Evolutionary conservation across 1,284 basidiomycete genomes (phyloP).

Genomic region (Cutaneotrichosporon spelunceum): DNA sequence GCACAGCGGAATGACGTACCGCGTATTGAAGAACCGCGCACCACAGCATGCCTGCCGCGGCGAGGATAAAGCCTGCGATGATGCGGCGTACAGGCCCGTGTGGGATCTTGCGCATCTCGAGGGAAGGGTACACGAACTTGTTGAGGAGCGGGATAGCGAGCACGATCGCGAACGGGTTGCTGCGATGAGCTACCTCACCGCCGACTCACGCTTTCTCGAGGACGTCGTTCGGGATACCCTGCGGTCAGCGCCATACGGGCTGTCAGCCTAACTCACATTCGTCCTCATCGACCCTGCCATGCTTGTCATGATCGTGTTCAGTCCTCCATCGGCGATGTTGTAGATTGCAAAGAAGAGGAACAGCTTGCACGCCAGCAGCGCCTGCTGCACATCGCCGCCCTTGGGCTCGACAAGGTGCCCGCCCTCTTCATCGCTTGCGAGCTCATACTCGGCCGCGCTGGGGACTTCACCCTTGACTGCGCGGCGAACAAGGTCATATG

Average conservation of each 20-base stretch:
- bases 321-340: conserved; percentile 47
- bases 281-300: conserved; percentile 52
- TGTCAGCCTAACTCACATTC: conserved; percentile 24
- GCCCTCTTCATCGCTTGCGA: conserved; percentile 42
- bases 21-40: conserved; percentile 26
- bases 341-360: conserved; percentile 55
- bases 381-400: conserved; percentile 53
- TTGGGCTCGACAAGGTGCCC: conserved; percentile 56
- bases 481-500: conserved; percentile 29
- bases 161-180: conserved; percentile 40
- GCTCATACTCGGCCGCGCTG: conserved; percentile 26
- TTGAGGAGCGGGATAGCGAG: conserved; percentile 52
- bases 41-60: conserved; percentile 46
- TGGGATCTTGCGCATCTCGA: conserved; percentile 35
- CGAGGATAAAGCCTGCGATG: conserved; percentile 9
- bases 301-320: conserved; percentile 39
- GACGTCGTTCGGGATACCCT: conserved; percentile 54
- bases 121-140: conserved; percentile 54
- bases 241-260: conserved; percentile 6
- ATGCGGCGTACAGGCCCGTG: conserved; percentile 46
- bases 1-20: conserved; percentile 16
- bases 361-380: conserved; percentile 54
- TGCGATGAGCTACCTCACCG: conserved; percentile 9
- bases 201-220: conserved; percentile 37
- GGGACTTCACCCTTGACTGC: neutral